Percentiles rank a stretch among this genome's conserved stretches.
phyloP scores from a whole-genome alignment of 192 early-diverging fungal species.

The Entophlyctis helioformis region DNA sequence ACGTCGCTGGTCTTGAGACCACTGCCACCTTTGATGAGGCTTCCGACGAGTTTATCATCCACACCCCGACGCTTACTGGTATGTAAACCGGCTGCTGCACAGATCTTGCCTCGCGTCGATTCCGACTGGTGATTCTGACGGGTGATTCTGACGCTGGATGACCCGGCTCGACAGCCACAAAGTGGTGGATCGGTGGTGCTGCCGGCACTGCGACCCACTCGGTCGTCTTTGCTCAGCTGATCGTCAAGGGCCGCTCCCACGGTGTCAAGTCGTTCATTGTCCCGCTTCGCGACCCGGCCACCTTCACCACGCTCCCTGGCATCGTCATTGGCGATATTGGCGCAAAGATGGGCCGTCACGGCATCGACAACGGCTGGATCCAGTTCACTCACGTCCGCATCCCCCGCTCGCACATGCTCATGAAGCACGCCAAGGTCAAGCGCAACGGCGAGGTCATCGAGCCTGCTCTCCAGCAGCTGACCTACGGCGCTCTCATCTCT shows the following conservation, averaged over 20 bases:
- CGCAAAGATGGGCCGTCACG: constrained; percentile 87
- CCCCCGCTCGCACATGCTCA: constrained; percentile 81
- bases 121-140: no score
- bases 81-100: no score
- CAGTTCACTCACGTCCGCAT: constrained; percentile 87
- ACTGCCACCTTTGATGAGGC: constrained; percentile 78
- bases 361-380: constrained; percentile 89
- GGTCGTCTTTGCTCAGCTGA: constrained; percentile 72
- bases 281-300: constrained; percentile 68
- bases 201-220: constrained; percentile 85
- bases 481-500: constrained; percentile 79
- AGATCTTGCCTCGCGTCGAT: no score
- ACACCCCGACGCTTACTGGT: constrained; percentile 25
- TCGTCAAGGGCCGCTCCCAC: constrained; percentile 67
- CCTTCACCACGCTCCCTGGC: constrained; percentile 69
- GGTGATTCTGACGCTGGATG: neutral
- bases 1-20: constrained; percentile 85
- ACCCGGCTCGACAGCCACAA: constrained; percentile 48
- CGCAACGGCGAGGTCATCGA: constrained; percentile 60
- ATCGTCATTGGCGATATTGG: constrained; percentile 86
- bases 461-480: constrained; percentile 70
- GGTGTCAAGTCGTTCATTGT: constrained; percentile 86
- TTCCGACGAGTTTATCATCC: constrained; percentile 75
- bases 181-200: constrained; percentile 97
- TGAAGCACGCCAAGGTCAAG: constrained; percentile 75